Conservation (phyloP, 352 stramenopile genomes). For the Phytophthora nicotianae region DNA sequence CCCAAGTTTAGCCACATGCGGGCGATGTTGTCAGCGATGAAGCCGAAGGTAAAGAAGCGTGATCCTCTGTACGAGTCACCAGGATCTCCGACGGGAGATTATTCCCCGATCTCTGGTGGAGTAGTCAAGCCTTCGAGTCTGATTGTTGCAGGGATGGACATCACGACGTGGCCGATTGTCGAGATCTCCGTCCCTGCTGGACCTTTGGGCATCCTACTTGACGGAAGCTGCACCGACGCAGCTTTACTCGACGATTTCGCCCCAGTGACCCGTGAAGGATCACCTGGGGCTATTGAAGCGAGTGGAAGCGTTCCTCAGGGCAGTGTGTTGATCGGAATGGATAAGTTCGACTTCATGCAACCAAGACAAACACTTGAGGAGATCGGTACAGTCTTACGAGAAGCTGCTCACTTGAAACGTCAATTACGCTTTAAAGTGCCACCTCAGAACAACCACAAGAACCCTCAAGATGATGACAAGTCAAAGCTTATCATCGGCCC, state of each 20-base stretch:
- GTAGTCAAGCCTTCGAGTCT: slow-evolving; percentile 29
- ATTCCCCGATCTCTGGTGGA: slow-evolving; percentile 12
- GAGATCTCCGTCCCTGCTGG: slow-evolving; percentile 58
- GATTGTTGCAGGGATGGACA: slow-evolving; percentile 33
- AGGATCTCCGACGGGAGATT: slow-evolving; percentile 13
- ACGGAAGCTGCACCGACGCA: slow-evolving; percentile 40
- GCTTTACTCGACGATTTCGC: slow-evolving; percentile 75
- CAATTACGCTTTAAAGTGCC: slow-evolving; percentile 54
- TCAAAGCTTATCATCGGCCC: slow-evolving; percentile 19
- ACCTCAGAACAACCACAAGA: slow-evolving; percentile 13
- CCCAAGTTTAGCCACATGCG: no score
- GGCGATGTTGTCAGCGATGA: slow-evolving; percentile 30
- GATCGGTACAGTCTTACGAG: slow-evolving; percentile 61
- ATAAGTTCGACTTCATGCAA: slow-evolving; percentile 62
- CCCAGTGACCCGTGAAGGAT: slow-evolving; percentile 45
- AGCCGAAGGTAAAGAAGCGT: slow-evolving; percentile 4
- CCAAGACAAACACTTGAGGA: slow-evolving; percentile 54
- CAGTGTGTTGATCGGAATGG: slow-evolving; percentile 61
- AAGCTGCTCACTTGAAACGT: slow-evolving; percentile 58
- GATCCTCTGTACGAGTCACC: slow-evolving; percentile 17
- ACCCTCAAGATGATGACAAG: slow-evolving; percentile 21
- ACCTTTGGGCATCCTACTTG: slow-evolving; percentile 72
- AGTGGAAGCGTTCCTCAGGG: slow-evolving; percentile 45
- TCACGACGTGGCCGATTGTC: slow-evolving; percentile 30
- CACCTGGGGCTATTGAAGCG: slow-evolving; percentile 49